These are phyloP conservation scores for Pichia sp. DNA, from an alignment of 1,139 yeast genomes.

Conservation along the genomic window DNA sequence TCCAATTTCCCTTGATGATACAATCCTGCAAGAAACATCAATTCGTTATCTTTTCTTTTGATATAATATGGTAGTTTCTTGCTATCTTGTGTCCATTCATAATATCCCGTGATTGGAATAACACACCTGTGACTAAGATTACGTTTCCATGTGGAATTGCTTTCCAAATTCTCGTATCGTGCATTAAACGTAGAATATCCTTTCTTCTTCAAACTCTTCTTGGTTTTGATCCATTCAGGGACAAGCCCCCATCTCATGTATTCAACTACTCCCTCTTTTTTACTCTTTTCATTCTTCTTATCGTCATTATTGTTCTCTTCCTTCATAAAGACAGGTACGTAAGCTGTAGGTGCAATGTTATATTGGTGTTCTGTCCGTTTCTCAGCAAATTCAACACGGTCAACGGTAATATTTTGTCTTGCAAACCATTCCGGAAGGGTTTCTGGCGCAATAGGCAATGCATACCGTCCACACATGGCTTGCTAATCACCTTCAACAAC, in stretches of 20 bases:
- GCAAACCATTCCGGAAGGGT: conserved; percentile 25
- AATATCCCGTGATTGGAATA: conserved; percentile 77
- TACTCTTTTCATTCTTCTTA: conserved; percentile 32
- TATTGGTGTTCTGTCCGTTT: conserved; percentile 28
- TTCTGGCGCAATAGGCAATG: conserved; percentile 32
- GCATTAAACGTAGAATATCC: conserved; percentile 51
- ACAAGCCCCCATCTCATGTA: conserved; percentile 60
- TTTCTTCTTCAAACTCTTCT: conserved; percentile 10
- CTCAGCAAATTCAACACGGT: conserved; percentile 15
- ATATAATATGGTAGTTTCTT: conserved; percentile 60
- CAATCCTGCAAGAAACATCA: conserved; percentile 70
- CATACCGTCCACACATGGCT: conserved; percentile 45
- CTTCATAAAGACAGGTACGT: conserved; percentile 47
- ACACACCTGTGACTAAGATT: conserved; percentile 48
- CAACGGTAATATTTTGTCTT: conserved; percentile 21
- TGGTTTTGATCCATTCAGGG: conserved; percentile 44
- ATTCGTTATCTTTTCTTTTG: conserved; percentile 42
- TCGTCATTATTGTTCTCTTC: conserved; percentile 51
- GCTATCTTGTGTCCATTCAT: conserved; percentile 54
- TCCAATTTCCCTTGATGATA: conserved; percentile 17
- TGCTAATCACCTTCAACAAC: no score
- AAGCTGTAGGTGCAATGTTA: conserved; percentile 48
- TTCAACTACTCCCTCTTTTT: conserved; percentile 3
- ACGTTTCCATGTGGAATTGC: conserved; percentile 47
- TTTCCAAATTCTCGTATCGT: conserved; percentile 48